Evolutionary conservation across 2,329 filamentous ascomycete genomes (phyloP), one percentile per base, ranked within the genome.

Genomic region (Pseudogymnoascus sp.): DNA sequence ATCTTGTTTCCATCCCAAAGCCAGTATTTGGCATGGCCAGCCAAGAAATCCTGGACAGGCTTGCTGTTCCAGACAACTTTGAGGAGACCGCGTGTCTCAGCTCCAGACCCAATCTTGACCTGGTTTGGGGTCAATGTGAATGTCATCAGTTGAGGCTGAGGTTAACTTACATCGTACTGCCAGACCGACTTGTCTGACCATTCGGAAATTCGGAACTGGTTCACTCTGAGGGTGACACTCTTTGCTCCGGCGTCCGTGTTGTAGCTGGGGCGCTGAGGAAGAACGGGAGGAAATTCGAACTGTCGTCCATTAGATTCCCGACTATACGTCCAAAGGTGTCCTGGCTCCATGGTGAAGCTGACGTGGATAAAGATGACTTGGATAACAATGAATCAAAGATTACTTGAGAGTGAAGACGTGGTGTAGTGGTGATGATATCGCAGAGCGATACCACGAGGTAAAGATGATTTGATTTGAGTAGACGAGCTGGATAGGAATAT

Each of bases 1-100:
- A 99, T 80, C 73, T 88, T 90, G 69, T 87, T 87, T 29, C 90
- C 90, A 75, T 97, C 92, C 68, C 85, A 92, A 62, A 97, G 82
- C 82, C 87, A 91, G 42, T 67, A 70, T 15, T 72, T 72, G 15
- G 48, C 4, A 74, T 77, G 63, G 78, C 77, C 2, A 76, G 74
- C 1, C 78, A 92, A 75, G 2, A 75, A 74, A 0, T 74, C 65
- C 71, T 88, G 82, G 5, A 92, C 80, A 0, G 76, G 74, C 1
- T 80, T 76, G 0, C 87, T 88, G 1, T 83, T 76, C 90, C 91
- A 97, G 29, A 92, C 82, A 71, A 90, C 92, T 72, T 85, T 86
- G 69, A 91, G 81, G 4, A 94, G 77, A 3, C 82, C 82, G 3
- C 75, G 70, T 73, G 88, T 90, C 62, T 87, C 81, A 0, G 75